A percentile compares a stretch with the other conserved stretches of the same genome.
Evolutionary conservation across 139 green algal species (phyloP).

Genomic region (Chlamydomonas incerta): DNA sequence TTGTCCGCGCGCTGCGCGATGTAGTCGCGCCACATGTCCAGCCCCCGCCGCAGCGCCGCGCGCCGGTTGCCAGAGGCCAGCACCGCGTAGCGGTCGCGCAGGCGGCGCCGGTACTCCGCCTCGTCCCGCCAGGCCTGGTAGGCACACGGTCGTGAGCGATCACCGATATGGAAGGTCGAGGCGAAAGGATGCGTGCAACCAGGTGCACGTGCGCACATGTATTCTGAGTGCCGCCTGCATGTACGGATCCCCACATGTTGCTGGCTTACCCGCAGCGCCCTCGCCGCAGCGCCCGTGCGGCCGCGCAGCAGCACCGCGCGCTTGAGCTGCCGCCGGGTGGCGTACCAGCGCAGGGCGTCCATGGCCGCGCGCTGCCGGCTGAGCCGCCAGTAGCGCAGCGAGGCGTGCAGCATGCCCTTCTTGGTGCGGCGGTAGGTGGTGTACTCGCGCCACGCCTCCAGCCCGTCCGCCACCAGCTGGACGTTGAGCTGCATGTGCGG

Average conservation of each 20-base stretch:
- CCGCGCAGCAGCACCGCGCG: slow-evolving; percentile 20
- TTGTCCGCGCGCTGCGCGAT: not conserved
- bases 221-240: no score
- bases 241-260: no score
- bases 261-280: slow-evolving; percentile 24
- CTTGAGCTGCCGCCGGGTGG: not conserved
- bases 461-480: not conserved
- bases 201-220: no score
- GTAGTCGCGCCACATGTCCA: slow-evolving; percentile 16
- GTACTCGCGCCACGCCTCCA: slow-evolving; percentile 23
- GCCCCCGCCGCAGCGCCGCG: not conserved
- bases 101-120: not conserved
- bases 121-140: not conserved
- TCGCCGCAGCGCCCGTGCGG: not conserved
- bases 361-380: slow-evolving; percentile 28
- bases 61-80: not conserved
- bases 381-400: slow-evolving; percentile 39
- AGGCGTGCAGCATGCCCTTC: not conserved
- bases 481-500: slow-evolving; percentile 5
- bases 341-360: slow-evolving; percentile 39
- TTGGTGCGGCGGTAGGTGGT: not conserved
- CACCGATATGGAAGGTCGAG: no score
- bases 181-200: no score
- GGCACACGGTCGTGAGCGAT: no score
- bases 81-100: slow-evolving; percentile 4